Percentiles rank a stretch among this genome's conserved stretches.
These are phyloP conservation scores for Ustilago bromivora DNA, from an alignment of 1,284 basidiomycete genomes.

Conservation along the genomic window DNA sequence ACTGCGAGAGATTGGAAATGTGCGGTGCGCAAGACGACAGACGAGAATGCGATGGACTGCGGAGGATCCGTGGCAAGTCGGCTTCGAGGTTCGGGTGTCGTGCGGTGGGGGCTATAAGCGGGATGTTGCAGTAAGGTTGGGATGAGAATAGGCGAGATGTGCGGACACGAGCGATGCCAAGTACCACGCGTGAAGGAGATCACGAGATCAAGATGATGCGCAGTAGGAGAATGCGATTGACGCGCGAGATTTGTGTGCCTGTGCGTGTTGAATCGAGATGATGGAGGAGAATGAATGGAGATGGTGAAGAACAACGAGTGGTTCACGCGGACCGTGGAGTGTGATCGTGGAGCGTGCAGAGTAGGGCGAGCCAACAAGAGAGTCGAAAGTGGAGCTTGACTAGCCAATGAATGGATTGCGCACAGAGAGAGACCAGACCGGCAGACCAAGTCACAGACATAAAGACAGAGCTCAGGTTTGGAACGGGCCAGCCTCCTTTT, in stretches of 20 bases:
- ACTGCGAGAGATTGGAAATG: conserved; percentile 4
- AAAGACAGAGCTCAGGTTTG: neutral
- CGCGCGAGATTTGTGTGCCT: conserved; percentile 14
- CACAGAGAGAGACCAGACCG: conserved; percentile 25
- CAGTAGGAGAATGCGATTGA: conserved; percentile 12
- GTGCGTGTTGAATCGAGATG: conserved; percentile 9
- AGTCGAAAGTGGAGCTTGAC: conserved; percentile 13
- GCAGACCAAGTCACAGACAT: conserved; percentile 16
- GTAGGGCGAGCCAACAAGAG: conserved; percentile 12
- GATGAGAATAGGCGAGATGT: conserved; percentile 6
- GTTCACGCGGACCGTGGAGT: conserved; percentile 21
- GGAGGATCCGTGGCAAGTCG: neutral
- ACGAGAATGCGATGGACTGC: neutral
- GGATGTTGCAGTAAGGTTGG: neutral
- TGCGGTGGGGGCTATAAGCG: neutral
- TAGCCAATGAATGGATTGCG: conserved; percentile 6
- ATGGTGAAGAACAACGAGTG: conserved; percentile 12
- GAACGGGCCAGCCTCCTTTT: conserved; percentile 11
- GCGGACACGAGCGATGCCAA: neutral
- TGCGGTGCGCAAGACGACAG: neutral
- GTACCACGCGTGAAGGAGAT: neutral
- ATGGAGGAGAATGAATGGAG: conserved; percentile 14
- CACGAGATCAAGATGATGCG: conserved; percentile 14
- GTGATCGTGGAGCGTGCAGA: conserved; percentile 42
- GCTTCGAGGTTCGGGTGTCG: neutral